These are phyloP conservation scores for Moesziomyces globuligerus DNA, from an alignment of 1,284 basidiomycete genomes.

Conservation along the genomic window DNA sequence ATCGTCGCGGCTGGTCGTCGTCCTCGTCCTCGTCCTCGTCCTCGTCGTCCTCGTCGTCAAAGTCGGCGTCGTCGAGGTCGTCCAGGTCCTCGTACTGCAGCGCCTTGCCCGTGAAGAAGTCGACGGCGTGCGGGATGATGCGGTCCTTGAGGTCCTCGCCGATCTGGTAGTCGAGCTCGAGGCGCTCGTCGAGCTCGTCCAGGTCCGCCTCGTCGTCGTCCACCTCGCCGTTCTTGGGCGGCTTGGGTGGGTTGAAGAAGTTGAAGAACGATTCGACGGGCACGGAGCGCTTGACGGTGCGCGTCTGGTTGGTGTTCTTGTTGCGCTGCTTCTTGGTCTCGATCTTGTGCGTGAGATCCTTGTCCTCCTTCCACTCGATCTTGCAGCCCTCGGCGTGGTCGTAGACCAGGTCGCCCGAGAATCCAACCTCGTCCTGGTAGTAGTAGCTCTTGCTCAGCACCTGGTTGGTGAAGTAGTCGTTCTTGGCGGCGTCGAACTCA, in stretches of 20 bases:
- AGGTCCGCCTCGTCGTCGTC: slow-evolving; percentile 61
- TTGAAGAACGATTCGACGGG: slow-evolving; percentile 67
- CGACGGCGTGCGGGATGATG: slow-evolving; percentile 92
- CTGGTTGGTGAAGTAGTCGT: slow-evolving; percentile 88
- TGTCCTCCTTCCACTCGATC: slow-evolving; percentile 98
- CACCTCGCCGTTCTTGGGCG: slow-evolving; percentile 58
- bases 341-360: slow-evolving; percentile 94
- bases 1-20: slow-evolving; percentile 42
- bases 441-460: slow-evolving; percentile 91
- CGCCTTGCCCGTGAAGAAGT: slow-evolving; percentile 90
- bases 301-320: slow-evolving; percentile 73
- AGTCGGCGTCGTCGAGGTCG: slow-evolving; percentile 73
- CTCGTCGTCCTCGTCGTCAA: slow-evolving; percentile 67
- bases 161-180: slow-evolving; percentile 97
- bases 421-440: slow-evolving; percentile 90
- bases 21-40: slow-evolving; percentile 67
- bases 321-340: slow-evolving; percentile 99
- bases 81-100: slow-evolving; percentile 80
- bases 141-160: slow-evolving; percentile 98
- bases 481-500: slow-evolving; percentile 74
- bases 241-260: slow-evolving; percentile 66
- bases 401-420: slow-evolving; percentile 93
- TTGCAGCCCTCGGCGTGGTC: slow-evolving; percentile 88
- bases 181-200: slow-evolving; percentile 78
- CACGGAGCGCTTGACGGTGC: slow-evolving; percentile 66